phyloP scores from a whole-genome alignment of 257 asterid species.

The Solanum boliviense region DNA sequence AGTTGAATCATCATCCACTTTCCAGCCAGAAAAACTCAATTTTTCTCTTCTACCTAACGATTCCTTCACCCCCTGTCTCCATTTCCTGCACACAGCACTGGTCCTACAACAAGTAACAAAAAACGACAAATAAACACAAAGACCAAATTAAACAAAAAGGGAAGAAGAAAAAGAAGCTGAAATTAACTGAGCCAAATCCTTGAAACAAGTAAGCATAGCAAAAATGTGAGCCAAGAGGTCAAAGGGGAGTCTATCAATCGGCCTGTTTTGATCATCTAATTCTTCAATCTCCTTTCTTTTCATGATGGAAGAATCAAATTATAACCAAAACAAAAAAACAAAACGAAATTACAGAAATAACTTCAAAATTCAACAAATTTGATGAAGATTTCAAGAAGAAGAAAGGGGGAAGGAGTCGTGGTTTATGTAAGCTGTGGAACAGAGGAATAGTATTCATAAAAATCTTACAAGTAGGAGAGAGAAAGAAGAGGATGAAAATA shows the following conservation, averaged over 20 bases:
- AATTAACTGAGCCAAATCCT: conserved; percentile 72
- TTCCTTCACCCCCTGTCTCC: conserved; percentile 80
- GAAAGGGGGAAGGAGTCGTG: not conserved
- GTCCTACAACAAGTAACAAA: conserved; percentile 20
- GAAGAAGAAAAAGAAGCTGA: not conserved
- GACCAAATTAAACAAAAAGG: not conserved
- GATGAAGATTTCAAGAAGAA: not conserved
- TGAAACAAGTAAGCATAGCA: conserved; percentile 58
- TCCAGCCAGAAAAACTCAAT: conserved; percentile 82
- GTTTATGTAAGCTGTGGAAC: conserved; percentile 9
- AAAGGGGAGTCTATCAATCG: conserved; percentile 65
- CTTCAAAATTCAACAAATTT: not conserved
- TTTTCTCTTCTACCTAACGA: conserved; percentile 55
- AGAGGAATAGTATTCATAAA: conserved; percentile 4
- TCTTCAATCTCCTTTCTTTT: conserved; percentile 22
- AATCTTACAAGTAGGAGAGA: not conserved
- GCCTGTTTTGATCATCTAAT: conserved; percentile 34
- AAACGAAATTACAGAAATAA: not conserved
- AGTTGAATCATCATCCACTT: conserved; percentile 68
- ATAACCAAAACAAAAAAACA: not conserved
- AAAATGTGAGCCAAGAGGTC: conserved; percentile 79
- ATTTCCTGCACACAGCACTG: conserved; percentile 65
- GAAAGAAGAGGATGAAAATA: conserved; percentile 4
- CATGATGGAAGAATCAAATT: not conserved
- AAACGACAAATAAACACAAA: not conserved